Evolutionary conservation across 2,329 filamentous ascomycete genomes (phyloP), one percentile per base, ranked within the genome.

Genomic region (Pseudogymnoascus sp.): DNA sequence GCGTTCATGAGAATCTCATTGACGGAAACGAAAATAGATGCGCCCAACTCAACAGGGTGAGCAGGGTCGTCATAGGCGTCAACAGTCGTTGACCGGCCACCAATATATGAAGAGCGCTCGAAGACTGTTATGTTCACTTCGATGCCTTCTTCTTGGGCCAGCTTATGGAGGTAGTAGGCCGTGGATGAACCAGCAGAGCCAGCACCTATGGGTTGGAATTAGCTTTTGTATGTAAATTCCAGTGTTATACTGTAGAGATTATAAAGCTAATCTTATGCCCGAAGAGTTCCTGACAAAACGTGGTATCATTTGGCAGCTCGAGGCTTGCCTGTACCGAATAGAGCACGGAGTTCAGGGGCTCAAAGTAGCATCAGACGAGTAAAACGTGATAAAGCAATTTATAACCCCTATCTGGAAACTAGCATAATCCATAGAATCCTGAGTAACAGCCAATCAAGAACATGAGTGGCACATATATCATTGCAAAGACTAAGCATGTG

Each of bases 171-270:
- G 71, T 93, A 86, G 75, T 95, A 96, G 0, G 95, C 93, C 2
- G 92, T 81, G 1, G 93, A 96, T 4, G 95, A 86, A 31, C 95
- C 95, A 31, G 86, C 93, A 46, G 95, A 88, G 56, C 95, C 95
- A 69, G 93, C 93, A 66, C 95, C 93, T 96, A 66, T 42, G 44
- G 11, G 63, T 10, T 25, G 16, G 44, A 34, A 34, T 44, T 14
- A 63, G 50, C 31, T 34, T 60, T 5, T 36, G n/a, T 3, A 21
- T 34, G 28, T 14, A 4, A 36, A 56, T 21, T 34, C 4, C 16
- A 21, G 1, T 56, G 25, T 2, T 12, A 56, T 34, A 8, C 28
- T 18, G 28, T 7, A 56, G 10, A 21, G 6, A 11, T 11, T 34
- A 18, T 56, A 31, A n/a, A 31, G 2, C 8, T 10, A 16, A 21